Evolutionary conservation across 2,329 filamentous ascomycete species (phyloP), one percentile per base, ranked within the genome.

Genomic region (Nemania sp.): DNA sequence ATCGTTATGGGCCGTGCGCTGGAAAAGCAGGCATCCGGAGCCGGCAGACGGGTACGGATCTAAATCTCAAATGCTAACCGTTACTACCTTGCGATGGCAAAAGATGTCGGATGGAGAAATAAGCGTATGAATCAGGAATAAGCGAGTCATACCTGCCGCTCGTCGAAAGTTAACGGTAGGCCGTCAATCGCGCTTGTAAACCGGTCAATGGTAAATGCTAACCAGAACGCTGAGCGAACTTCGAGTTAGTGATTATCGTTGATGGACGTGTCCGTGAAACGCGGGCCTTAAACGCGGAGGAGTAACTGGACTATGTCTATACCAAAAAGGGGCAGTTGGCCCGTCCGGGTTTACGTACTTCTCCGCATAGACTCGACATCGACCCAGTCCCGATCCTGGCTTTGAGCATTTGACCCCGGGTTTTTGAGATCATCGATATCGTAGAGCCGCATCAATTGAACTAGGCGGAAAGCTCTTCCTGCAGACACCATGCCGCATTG

Each of bases 161-260:
- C 67, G 41, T 64, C 29, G 24, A 66, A 69, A n/a, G 43, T 35
- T 20, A 62, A 38, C 4, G 52, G 64, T 4, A 66, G 38, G 10
- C 64, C 38, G 57, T 69, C 41, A n/a, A 68, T 32, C n/a, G 43
- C 47, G 20, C 66, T 66, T 7, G 67, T 70, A 29, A 71, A 58
- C 13, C 69, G 62, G 55, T 71, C 69, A 11, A 71, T 57, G 5
- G 49, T 66, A 38, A 64, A 71, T 1, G 67, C 69, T 13, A 71
- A n/a, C 69, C 69, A 71, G 20, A 71, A 71, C 29, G 29, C 29
- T 32, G 29, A 32, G 29, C 29, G 8, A 32, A 8, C 29, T 32
- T 32, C 29, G 29, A 32, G 29, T 32, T 8, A 32, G 29, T 32
- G 29, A 8, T 32, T 32, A 8, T 32, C n/a, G 29, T 32, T 8